Base-by-base conservation (phyloP, 1,139 yeast species). In the Casaregolazyma suthepensis region DNA sequence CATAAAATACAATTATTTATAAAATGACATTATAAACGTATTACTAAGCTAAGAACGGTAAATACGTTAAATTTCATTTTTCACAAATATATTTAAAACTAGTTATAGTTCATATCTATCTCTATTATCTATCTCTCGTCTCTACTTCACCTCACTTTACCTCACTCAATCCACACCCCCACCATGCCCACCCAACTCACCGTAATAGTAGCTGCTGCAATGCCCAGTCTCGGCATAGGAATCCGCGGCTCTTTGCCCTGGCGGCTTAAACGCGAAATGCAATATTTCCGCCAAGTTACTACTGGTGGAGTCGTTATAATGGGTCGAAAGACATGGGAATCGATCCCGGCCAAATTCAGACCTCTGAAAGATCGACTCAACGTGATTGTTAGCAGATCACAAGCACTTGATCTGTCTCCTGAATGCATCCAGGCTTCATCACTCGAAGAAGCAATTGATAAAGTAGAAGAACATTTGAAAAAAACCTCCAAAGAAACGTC, bases 301-400 rank as follows among this genome's bases (percentile, higher is more conserved):
- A 71, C 83, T 3, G 61, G 61, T 1, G 88, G 91, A 63, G 95
- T 90, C 0, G 98, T 94, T 13, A 77, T 94, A 9, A 93, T 94
- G 99, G 99, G 99, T 5, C 77, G 97, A 54, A 86, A 83, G 65
- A 93, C 99, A 1, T 93, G 98, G 96, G 94, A 90, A 42, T 87
- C 96, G 7, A 90, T 93, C 47, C 99, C 99, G 0, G 57, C 70
- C 0, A 83, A 78, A 66, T 93, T 89, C 71, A 75, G 96, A 59
- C 99, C 99, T 0, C 75, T 93, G 49, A 84, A 85, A 1, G 80
- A 77, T 52, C 76, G 99, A 54, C 59, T 82, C 46, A 94, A 94
- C 66, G 81, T 91, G 10, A 81, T 93, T 0, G 71, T 93, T 18
- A 85, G 96, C 4, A 73, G 91, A 48, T 62, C 70, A 57, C 58